Evolutionary conservation across 2,329 filamentous ascomycete genomes (phyloP).

Genomic region (Zymoseptoria crescenta): DNA sequence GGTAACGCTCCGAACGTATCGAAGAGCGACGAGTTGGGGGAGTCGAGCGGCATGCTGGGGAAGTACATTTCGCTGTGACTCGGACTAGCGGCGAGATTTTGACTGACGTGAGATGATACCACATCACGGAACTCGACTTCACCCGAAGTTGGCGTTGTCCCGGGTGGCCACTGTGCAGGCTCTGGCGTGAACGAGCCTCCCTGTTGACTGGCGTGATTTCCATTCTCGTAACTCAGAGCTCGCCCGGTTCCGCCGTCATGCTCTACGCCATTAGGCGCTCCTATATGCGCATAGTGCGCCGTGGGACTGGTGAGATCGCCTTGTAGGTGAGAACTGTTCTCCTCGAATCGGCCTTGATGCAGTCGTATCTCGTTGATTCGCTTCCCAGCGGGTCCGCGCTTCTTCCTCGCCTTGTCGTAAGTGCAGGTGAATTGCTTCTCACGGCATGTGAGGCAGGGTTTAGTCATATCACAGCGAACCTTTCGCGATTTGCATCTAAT

Average conservation of each 20-base stretch:
- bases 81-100: background rate
- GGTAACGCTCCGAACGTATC: slow-evolving; percentile 20
- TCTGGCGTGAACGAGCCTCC: background rate
- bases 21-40: slow-evolving; percentile 26
- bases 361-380: slow-evolving; percentile 33
- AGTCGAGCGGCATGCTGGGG: slow-evolving; percentile 29
- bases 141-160: background rate
- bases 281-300: background rate
- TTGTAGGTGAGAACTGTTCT: background rate
- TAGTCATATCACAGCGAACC: slow-evolving; percentile 33
- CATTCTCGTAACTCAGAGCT: background rate
- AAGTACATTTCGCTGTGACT: slow-evolving; percentile 11
- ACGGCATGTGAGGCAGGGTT: slow-evolving; percentile 33
- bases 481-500: slow-evolving; percentile 15
- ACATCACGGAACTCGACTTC: background rate
- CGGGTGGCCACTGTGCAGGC: background rate
- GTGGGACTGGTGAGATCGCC: background rate
- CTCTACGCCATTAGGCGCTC: background rate
- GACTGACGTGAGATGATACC: background rate
- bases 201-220: background rate
- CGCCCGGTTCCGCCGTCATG: background rate
- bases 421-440: slow-evolving; percentile 35
- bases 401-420: slow-evolving; percentile 37
- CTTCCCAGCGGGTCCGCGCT: slow-evolving; percentile 32
- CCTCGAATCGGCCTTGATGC: slow-evolving; percentile 21